phyloP scores from a whole-genome alignment of 352 stramenopile genomes.

The Pythium rhizo-oryzae region DNA sequence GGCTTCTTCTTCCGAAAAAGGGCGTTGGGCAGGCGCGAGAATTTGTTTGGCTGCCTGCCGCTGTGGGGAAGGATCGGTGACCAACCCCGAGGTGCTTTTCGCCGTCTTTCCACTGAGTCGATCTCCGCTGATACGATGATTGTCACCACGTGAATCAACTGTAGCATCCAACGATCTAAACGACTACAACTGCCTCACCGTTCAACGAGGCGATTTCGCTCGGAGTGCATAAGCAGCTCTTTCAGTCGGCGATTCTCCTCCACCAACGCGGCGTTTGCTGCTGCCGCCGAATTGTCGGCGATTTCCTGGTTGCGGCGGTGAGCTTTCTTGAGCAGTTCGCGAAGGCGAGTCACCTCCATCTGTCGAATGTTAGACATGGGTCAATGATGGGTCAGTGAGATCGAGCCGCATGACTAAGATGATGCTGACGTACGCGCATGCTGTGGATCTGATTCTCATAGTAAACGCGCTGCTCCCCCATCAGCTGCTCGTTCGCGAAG shows the following conservation, averaged over 20 bases:
- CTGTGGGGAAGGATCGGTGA: slow-evolving; percentile 9
- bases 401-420: neutral
- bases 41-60: slow-evolving; percentile 23
- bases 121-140: neutral
- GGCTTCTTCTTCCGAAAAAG: slow-evolving; percentile 24
- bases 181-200: slow-evolving; percentile 29
- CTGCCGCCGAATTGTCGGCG: slow-evolving; percentile 25
- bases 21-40: slow-evolving; percentile 5
- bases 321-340: slow-evolving; percentile 52
- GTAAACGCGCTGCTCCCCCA: slow-evolving; percentile 56
- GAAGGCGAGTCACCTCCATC: slow-evolving; percentile 53
- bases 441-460: slow-evolving; percentile 73
- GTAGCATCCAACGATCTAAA: neutral
- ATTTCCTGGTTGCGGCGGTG: slow-evolving; percentile 38
- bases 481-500: slow-evolving; percentile 48
- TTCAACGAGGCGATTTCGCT: slow-evolving; percentile 47
- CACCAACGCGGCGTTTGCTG: slow-evolving; percentile 51
- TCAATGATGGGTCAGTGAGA: neutral
- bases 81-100: neutral
- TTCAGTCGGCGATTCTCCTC: slow-evolving; percentile 70
- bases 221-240: slow-evolving; percentile 55
- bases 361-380: neutral
- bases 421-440: slow-evolving; percentile 46
- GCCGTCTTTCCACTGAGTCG: neutral
- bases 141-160: neutral